Conservation (phyloP, 768 basidiomycete genomes). For the Tephrocybe sp. region DNA sequence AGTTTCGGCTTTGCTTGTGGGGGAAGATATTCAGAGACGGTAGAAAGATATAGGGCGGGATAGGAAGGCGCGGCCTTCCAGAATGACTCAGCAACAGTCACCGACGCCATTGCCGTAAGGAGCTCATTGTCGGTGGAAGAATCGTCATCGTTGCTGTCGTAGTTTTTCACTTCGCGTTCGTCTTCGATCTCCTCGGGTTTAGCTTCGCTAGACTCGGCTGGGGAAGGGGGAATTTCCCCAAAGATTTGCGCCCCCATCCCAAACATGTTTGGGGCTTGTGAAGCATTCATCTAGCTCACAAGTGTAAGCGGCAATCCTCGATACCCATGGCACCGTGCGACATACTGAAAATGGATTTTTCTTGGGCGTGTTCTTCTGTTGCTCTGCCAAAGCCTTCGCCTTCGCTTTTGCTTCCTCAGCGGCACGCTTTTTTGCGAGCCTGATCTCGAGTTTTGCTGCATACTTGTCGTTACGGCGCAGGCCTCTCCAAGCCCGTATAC, state of each 20-base stretch:
- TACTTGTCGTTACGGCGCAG: constrained; percentile 72
- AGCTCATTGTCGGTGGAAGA: constrained; percentile 49
- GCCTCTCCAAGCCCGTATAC: constrained; percentile 82
- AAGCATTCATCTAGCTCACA: constrained; percentile 23
- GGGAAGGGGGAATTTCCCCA: constrained; percentile 32
- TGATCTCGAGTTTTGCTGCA: constrained; percentile 68
- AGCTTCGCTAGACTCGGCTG: constrained; percentile 10
- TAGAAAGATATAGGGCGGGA: constrained; percentile 72
- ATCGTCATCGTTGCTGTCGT: constrained; percentile 11
- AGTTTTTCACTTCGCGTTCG: neutral
- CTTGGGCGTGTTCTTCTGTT: constrained; percentile 31
- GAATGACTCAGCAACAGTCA: constrained; percentile 56
- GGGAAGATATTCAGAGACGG: constrained; percentile 69
- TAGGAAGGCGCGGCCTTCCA: constrained; percentile 71
- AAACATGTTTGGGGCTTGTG: constrained; percentile 35
- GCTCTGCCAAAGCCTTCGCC: constrained; percentile 29
- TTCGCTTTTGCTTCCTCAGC: constrained; percentile 38
- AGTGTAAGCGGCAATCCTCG: neutral
- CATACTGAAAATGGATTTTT: constrained; percentile 74
- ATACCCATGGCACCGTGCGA: constrained; percentile 4
- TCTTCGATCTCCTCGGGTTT: constrained; percentile 23
- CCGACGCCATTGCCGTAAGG: constrained; percentile 55
- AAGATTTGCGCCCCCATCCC: constrained; percentile 72
- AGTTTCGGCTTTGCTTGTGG: constrained; percentile 50
- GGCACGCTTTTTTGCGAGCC: constrained; percentile 40